These are phyloP conservation scores for Mycena pura DNA, from an alignment of 768 basidiomycete genomes.

Conservation along the genomic window DNA sequence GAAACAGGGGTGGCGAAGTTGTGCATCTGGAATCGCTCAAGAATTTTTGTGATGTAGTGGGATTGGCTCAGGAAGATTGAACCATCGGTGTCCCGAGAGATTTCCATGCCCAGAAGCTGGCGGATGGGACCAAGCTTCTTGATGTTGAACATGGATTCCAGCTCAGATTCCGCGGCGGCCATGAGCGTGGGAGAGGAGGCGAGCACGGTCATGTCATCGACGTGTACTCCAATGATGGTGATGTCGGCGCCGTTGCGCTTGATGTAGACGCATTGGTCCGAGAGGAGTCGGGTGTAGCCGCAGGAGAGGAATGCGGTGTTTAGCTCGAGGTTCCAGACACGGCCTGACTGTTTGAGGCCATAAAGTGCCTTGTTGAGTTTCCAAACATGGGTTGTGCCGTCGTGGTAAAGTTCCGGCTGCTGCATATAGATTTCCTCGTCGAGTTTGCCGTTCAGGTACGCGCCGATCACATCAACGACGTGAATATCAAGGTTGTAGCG, in stretches of 20 bases:
- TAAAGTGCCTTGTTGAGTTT: no score
- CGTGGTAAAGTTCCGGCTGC: slow-evolving; percentile 18
- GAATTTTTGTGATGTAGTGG: slow-evolving; percentile 14
- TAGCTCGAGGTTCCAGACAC: slow-evolving; percentile 36
- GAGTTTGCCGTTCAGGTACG: no score
- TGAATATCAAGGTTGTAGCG: no score
- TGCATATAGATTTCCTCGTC: slow-evolving; percentile 27
- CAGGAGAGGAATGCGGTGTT: slow-evolving; percentile 12
- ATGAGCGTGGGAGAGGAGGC: no score
- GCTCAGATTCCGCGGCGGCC: no score
- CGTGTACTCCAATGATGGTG: no score
- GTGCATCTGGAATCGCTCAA: slow-evolving; percentile 15
- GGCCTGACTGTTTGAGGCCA: slow-evolving; percentile 18
- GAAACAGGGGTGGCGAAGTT: slow-evolving; percentile 7
- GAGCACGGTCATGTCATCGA: no score
- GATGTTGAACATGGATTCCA: no score
- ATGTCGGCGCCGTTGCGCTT: no score
- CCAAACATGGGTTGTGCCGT: no score
- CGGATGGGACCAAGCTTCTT: slow-evolving; percentile 19
- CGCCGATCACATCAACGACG: no score
- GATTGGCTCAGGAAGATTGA: no score
- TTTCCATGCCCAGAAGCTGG: slow-evolving; percentile 31
- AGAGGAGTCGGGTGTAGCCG: slow-evolving; percentile 16
- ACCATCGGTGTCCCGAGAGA: slow-evolving; percentile 14
- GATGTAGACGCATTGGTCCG: slow-evolving; percentile 25